phyloP scores from a whole-genome alignment of 805 yeast species.

The Wickerhamomyces alni region DNA sequence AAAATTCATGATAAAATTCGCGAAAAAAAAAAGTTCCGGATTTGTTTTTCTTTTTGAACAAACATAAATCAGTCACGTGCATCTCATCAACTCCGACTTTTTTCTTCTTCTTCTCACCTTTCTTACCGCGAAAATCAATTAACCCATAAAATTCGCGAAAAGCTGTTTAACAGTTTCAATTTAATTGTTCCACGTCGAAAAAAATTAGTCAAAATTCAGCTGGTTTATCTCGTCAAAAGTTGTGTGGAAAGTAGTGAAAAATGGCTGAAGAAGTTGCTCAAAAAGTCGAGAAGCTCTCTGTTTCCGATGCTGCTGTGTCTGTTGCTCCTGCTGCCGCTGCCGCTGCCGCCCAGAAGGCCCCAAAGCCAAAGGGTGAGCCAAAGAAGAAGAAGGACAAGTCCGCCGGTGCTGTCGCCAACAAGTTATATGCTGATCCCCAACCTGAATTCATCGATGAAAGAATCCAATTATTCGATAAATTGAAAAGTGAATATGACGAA shows the following conservation, averaged over 20 bases:
- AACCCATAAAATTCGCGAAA: too few relatives aligned
- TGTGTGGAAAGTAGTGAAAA: neutral
- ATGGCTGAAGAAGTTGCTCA: conserved; percentile 40
- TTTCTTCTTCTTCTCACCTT: too few relatives aligned
- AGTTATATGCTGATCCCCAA: conserved; percentile 58
- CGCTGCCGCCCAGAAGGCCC: conserved; percentile 12
- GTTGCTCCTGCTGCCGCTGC: conserved; percentile 3
- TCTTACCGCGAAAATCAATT: too few relatives aligned
- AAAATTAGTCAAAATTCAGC: conserved; percentile 1
- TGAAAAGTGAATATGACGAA: conserved; percentile 73
- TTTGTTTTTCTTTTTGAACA: too few relatives aligned
- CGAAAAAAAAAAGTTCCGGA: too few relatives aligned
- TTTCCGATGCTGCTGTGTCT: conserved; percentile 22
- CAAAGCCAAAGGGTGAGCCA: conserved; percentile 20
- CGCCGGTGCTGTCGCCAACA: conserved; percentile 26
- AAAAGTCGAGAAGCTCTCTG: conserved; percentile 40
- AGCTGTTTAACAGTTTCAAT: too few relatives aligned
- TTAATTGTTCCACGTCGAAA: too few relatives aligned
- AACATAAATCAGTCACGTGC: too few relatives aligned
- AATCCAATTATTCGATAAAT: conserved; percentile 68
- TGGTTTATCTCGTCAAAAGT: neutral
- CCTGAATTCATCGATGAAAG: conserved; percentile 84
- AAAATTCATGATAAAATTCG: too few relatives aligned
- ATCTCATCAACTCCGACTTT: too few relatives aligned
- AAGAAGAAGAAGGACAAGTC: conserved; percentile 41